Evolutionary conservation across 2,329 filamentous ascomycete genomes (phyloP).

Genomic region (Amphichorda felina): DNA sequence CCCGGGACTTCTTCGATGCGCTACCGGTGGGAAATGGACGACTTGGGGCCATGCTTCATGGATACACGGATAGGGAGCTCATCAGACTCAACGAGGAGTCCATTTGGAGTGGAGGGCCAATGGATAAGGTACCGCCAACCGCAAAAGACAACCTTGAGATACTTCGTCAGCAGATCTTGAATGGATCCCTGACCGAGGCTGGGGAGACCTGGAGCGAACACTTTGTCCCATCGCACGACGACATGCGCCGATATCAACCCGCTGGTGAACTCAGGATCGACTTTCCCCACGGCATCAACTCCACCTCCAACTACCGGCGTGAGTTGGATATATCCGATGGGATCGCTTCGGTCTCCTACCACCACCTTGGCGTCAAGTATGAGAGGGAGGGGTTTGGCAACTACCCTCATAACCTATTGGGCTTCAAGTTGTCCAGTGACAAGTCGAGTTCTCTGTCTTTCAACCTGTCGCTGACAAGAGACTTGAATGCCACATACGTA

Average conservation of each 20-base stretch:
- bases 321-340: constrained; percentile 8
- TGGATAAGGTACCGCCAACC: constrained; percentile 23
- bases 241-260: constrained; percentile 8
- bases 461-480: constrained; percentile 1
- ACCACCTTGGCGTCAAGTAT: constrained; percentile 7
- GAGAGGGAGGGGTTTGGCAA: constrained; percentile 11
- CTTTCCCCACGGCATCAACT: constrained; percentile 10
- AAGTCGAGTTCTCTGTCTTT: constrained; percentile 5
- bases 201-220: too few relatives aligned
- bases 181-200: constrained; percentile 23
- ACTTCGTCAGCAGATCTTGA: too few relatives aligned
- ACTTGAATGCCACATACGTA: neutral
- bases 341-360: constrained; percentile 6
- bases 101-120: constrained; percentile 27
- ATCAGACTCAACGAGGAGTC: constrained; percentile 34
- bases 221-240: too few relatives aligned
- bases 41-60: constrained; percentile 24
- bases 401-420: constrained; percentile 11
- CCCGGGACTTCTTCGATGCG: constrained; percentile 5
- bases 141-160: constrained; percentile 18
- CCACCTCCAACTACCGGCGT: constrained; percentile 15
- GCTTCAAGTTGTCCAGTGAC: constrained; percentile 8
- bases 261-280: constrained; percentile 8
- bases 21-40: constrained; percentile 33
- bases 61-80: constrained; percentile 18